Evolutionary conservation across 1,284 basidiomycete genomes (phyloP), one percentile per base, ranked within the genome.

Genomic region (Gomphus bonarii): DNA sequence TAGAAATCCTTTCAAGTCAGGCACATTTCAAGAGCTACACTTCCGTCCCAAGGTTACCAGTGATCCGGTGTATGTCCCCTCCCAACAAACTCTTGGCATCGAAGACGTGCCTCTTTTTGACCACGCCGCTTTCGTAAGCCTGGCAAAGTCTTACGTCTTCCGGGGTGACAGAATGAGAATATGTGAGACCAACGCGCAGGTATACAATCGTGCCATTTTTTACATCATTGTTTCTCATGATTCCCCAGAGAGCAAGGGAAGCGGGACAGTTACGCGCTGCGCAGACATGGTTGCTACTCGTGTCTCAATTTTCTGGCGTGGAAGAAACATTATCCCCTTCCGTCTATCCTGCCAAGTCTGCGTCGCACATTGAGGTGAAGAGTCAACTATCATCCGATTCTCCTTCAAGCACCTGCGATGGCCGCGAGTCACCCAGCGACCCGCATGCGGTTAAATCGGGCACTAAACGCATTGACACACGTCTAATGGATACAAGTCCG

Each of bases 91-190:
- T 51, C 64, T 85, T 40, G 85, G 82, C 0, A 30, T 57, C 3
- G 33, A 53, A 12, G 22, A 43, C 28, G 22, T 53, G 14, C 36
- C 51, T 36, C 22, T 40, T 11, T 36, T 53, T 43, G 51, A 53
- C 36, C 40, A 53, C 35, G 18, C 51, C 2, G 20, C 49, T 10
- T 85, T 92, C 61, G 73, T 68, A 1, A 79, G 76, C 50, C 74
- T 92, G 30, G 89, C 91, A 0, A 73, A 77, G 48, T 74, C 77
- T 0, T 93, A 91, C 63, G 67, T 80, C 1, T 90, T 52, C 79
- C 84, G 82, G 1, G 67, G 67, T 14, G 73, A 79, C 60, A 75
- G 78, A 58, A 69, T 65, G 30, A 69, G 67, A 0, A 71, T 88
- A 0, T 85, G 83, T 61, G 66, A 69, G 20, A 66, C 72, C 57